These are phyloP conservation scores for Backusella circina DNA, from an alignment of 192 early-diverging fungal genomes.

Conservation along the genomic window DNA sequence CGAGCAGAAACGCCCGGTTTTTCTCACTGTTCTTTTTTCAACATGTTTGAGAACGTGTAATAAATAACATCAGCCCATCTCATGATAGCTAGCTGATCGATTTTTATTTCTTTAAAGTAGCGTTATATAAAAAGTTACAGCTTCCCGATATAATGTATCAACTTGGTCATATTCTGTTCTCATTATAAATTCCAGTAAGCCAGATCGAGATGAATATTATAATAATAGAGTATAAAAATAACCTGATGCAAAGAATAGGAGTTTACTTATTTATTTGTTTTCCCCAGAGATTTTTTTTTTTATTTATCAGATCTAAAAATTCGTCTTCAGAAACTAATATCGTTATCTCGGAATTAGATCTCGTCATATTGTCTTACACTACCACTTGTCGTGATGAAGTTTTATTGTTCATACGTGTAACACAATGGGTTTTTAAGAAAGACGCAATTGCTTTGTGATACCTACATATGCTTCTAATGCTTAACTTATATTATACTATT, in stretches of 20 bases:
- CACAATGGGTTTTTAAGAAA: not conserved
- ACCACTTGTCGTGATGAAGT: not conserved
- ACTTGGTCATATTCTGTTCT: not conserved
- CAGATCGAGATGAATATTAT: not conserved
- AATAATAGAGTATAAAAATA: not conserved
- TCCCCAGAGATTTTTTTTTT: not conserved
- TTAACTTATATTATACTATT: not conserved
- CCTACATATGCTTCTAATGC: not conserved
- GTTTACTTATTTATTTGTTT: not conserved
- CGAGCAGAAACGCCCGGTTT: not conserved
- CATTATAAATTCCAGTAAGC: not conserved
- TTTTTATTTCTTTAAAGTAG: not conserved
- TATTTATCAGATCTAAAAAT: conserved; percentile 4
- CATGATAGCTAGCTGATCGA: not conserved
- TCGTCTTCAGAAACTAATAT: not conserved
- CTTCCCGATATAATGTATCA: not conserved
- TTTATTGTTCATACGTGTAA: not conserved
- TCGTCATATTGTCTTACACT: not conserved
- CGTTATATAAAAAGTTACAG: not conserved
- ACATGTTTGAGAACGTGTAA: not conserved
- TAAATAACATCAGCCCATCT: not conserved
- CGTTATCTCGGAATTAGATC: not conserved
- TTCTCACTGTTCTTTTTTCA: not conserved
- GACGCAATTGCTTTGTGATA: not conserved
- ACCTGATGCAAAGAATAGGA: not conserved